Evolutionary conservation across 805 yeast species (phyloP).

Genomic region (Cyberlindnera mississippiensis): DNA sequence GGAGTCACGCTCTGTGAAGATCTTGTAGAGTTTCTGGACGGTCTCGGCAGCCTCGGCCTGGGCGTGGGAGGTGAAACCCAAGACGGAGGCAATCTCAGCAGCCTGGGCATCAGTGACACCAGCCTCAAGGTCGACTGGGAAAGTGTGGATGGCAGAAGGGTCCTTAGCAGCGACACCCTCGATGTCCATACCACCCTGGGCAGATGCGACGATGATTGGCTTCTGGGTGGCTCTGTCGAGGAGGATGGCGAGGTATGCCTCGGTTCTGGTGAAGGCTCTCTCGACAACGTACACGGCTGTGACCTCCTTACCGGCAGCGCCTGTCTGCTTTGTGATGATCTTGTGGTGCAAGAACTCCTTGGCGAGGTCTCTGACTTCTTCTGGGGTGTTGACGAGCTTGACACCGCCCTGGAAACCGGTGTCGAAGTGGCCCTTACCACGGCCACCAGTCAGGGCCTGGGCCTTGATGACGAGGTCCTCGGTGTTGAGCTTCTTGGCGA

Average conservation of each 20-base stretch:
- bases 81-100: constrained; percentile 64
- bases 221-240: constrained; percentile 90
- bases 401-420: constrained; percentile 97
- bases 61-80: constrained; percentile 79
- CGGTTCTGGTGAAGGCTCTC: constrained; percentile 89
- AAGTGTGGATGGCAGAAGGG: constrained; percentile 90
- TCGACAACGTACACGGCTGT: constrained; percentile 95
- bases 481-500: constrained; percentile 71
- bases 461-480: constrained; percentile 94
- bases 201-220: constrained; percentile 91
- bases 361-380: constrained; percentile 83
- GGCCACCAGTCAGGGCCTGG: constrained; percentile 98
- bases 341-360: constrained; percentile 88
- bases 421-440: constrained; percentile 98
- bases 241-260: constrained; percentile 91
- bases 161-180: constrained; percentile 94
- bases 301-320: constrained; percentile 94
- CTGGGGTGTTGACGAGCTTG: constrained; percentile 77
- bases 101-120: constrained; percentile 84
- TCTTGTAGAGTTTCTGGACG: constrained; percentile 81
- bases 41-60: constrained; percentile 83
- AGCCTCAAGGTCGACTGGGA: constrained; percentile 66
- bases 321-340: constrained; percentile 96
- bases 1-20: constrained; percentile 88
- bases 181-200: constrained; percentile 99